phyloP scores from a whole-genome alignment of 192 early-diverging fungal species.

The Pecoramyces ruminantium region DNA sequence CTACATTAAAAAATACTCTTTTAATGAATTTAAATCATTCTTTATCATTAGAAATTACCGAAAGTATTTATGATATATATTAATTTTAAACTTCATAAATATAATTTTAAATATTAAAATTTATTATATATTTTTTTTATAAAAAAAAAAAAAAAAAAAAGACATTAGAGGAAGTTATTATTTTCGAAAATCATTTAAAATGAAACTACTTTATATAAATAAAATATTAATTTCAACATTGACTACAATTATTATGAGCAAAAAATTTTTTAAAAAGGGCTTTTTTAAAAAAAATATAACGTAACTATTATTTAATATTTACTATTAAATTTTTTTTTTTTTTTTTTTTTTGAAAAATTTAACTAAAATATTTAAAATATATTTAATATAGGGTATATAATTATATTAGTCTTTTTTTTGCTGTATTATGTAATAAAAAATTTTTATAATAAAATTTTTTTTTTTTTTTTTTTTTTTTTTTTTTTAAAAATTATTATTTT shows the following conservation, averaged over 20 bases:
- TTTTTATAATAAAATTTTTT: too few species aligned
- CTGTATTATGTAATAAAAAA: background rate
- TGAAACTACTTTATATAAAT: background rate
- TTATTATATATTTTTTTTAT: too few species aligned
- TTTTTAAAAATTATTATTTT: too few species aligned
- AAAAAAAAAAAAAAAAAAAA: too few species aligned
- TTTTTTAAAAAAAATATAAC: background rate
- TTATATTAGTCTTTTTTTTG: background rate
- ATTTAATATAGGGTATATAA: background rate
- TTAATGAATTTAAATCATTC: background rate
- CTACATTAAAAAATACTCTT: background rate
- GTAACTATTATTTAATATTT: too few species aligned
- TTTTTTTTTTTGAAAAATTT: too few species aligned
- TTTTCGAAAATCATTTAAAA: background rate
- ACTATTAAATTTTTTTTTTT: too few species aligned
- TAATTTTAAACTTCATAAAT: too few species aligned
- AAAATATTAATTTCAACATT: background rate
- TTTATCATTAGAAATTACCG: background rate
- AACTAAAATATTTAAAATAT: too few species aligned
- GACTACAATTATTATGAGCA: background rate
- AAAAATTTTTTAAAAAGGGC: background rate
- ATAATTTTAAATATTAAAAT: too few species aligned
- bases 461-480: too few species aligned
- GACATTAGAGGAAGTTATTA: background rate
- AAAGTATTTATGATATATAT: background rate